These are phyloP conservation scores for Aspergillus cejpii DNA, from an alignment of 2,329 filamentous ascomycete species.

Conservation along the genomic window DNA sequence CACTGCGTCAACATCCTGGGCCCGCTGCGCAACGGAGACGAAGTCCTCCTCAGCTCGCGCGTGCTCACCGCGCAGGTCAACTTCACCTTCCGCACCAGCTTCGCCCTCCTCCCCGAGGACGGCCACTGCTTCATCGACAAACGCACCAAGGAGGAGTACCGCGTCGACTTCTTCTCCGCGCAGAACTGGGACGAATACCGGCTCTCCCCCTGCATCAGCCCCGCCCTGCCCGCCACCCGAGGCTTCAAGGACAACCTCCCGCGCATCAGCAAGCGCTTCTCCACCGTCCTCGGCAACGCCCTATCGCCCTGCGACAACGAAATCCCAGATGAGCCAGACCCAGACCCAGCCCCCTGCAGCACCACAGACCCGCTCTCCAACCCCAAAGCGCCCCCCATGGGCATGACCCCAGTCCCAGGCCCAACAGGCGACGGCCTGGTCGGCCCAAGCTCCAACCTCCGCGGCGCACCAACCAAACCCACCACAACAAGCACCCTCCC, in stretches of 20 bases:
- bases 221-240: conserved; percentile 45
- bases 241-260: conserved; percentile 34
- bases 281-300: conserved; percentile 25
- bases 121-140: conserved; percentile 84
- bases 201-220: conserved; percentile 69
- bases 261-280: conserved; percentile 36
- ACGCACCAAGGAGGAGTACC: conserved; percentile 69
- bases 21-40: conserved; percentile 83
- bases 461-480: conserved; percentile 19
- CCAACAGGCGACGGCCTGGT: conserved; percentile 29
- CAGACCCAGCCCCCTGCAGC: conserved; percentile 1
- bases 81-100: conserved; percentile 82
- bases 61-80: conserved; percentile 89
- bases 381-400: conserved; percentile 7
- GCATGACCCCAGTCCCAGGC: conserved; percentile 15
- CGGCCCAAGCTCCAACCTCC: conserved; percentile 22
- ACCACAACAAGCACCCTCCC: conserved; percentile 45
- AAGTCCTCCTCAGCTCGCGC: conserved; percentile 80
- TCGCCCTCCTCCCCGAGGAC: conserved; percentile 75
- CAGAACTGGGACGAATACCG: conserved; percentile 73
- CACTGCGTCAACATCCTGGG: conserved; percentile 88
- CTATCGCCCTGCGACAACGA: too few species aligned
- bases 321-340: conserved; percentile 11
- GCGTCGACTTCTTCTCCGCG: conserved; percentile 74
- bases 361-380: conserved; percentile 8